Evolutionary conservation across 441 rosid species (phyloP), one percentile per base, ranked within the genome.

Genomic region (Pelargonium citronellum): DNA sequence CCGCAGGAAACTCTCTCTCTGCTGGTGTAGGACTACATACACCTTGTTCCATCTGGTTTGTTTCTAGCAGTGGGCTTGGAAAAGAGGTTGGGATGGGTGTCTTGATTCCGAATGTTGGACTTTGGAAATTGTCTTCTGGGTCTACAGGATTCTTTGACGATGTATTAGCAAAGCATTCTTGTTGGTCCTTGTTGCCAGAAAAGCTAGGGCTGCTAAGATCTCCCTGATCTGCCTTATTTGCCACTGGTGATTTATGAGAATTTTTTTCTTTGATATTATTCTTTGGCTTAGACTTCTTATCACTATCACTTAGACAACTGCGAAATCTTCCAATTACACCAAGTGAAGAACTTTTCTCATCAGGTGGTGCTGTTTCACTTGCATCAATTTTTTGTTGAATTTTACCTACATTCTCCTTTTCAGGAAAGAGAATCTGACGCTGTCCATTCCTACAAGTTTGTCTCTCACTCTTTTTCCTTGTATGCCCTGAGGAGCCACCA

Each of bases 21-120:
- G 73, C 81, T 66, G 70, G 76, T 16, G 66, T 74, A 72, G 84
- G 87, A 70, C 78, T 82, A 75, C 74, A 22, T 71, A 74, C 72
- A 71, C 66, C 79, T 22, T 79, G 78, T 67, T 80, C 74, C 64
- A 51, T 57, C 64, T 66, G 84, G 22, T 78, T 83, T 70, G 80
- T 73, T 79, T 82, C 79, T 16, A 85, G 87, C 64, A 76, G 75
- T 71, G 78, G 73, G 77, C 79, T 74, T n/a, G 78, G 83, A 19
- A 83, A 83, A 73, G 83, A 79, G 61, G 75, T 87, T 22, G 53
- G 71, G 30, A 47, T 67, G 51, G 89, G 89, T 20, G 81, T 77
- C 79, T 64, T 72, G 66, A 81, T 74, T 70, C 81, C 84, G 73
- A 89, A 78, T 30, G 91, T 87, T 74, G 89, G 97, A 83, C 92